Conservation (phyloP, 1,284 basidiomycete genomes). For the Cryptococcus sp. region DNA sequence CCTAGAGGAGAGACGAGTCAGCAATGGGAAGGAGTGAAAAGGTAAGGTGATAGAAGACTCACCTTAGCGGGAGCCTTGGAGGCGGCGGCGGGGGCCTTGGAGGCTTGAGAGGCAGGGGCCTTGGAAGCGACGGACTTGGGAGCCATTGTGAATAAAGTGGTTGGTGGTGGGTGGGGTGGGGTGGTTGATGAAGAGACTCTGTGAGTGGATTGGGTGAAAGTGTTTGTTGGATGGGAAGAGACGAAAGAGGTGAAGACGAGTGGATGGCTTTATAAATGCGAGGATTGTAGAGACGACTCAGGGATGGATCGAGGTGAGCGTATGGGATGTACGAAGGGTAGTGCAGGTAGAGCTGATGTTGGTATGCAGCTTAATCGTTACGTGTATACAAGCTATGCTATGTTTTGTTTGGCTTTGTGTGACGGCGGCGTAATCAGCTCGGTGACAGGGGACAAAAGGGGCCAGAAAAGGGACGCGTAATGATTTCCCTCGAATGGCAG, state of each 20-base stretch:
- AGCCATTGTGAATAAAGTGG: slow-evolving; percentile 47
- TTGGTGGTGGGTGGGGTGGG: slow-evolving; percentile 21
- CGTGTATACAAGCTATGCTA: background rate
- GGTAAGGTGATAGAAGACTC: slow-evolving; percentile 51
- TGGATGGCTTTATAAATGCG: slow-evolving; percentile 5
- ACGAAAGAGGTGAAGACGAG: slow-evolving; percentile 5
- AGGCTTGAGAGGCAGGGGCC: slow-evolving; percentile 64
- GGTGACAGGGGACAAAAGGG: background rate
- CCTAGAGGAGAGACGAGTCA: slow-evolving; percentile 39
- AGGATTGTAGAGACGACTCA: slow-evolving; percentile 10
- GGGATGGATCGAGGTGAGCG: background rate
- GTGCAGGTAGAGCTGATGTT: too few species aligned
- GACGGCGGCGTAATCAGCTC: slow-evolving; percentile 1
- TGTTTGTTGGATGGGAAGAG: slow-evolving; percentile 13
- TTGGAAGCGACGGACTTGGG: slow-evolving; percentile 55
- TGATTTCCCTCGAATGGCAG: background rate
- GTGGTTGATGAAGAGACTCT: slow-evolving; percentile 5
- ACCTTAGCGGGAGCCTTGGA: slow-evolving; percentile 59
- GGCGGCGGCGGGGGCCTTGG: slow-evolving; percentile 56
- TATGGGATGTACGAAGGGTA: background rate
- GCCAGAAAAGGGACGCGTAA: slow-evolving; percentile 8
- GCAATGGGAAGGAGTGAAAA: background rate
- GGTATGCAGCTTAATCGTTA: too few species aligned
- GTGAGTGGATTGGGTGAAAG: background rate
- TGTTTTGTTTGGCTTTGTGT: background rate